Percentiles rank a stretch among this genome's conserved stretches.
These are phyloP conservation scores for Alloascoidea africana DNA, from an alignment of 805 yeast species.

Conservation along the genomic window DNA sequence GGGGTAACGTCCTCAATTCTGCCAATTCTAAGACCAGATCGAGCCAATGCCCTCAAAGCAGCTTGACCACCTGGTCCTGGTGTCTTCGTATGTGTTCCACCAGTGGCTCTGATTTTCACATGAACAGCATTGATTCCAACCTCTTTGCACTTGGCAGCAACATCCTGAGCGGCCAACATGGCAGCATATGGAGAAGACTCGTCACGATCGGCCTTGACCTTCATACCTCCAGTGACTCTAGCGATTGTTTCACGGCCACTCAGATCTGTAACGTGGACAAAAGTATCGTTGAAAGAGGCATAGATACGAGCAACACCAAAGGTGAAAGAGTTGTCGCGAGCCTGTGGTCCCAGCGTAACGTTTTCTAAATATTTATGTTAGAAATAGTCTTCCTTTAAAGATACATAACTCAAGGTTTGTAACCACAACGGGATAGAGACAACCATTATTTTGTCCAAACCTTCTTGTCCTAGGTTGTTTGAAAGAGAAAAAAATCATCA, in stretches of 20 bases:
- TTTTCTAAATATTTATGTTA: conserved; percentile 15
- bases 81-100: conserved; percentile 99
- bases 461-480: no score
- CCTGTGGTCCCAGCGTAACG: conserved; percentile 62
- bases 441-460: no score
- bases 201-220: conserved; percentile 99
- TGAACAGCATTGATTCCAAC: conserved; percentile 99
- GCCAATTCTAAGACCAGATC: conserved; percentile 99
- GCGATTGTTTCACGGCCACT: conserved; percentile 99
- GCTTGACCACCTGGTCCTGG: conserved; percentile 99
- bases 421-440: no score
- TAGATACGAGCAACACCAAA: conserved; percentile 99
- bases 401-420: no score
- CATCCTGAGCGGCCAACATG: conserved; percentile 99
- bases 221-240: conserved; percentile 99
- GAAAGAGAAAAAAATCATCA: no score
- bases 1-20: conserved; percentile 99
- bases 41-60: conserved; percentile 97
- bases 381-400: no score
- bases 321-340: conserved; percentile 96
- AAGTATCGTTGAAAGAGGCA: conserved; percentile 99
- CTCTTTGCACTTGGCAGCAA: conserved; percentile 97
- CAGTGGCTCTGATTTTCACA: conserved; percentile 99
- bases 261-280: conserved; percentile 98
- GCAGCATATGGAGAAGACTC: conserved; percentile 99